These are phyloP conservation scores for Solanum neorickii DNA, from an alignment of 257 asterid species.

Conservation along the genomic window DNA sequence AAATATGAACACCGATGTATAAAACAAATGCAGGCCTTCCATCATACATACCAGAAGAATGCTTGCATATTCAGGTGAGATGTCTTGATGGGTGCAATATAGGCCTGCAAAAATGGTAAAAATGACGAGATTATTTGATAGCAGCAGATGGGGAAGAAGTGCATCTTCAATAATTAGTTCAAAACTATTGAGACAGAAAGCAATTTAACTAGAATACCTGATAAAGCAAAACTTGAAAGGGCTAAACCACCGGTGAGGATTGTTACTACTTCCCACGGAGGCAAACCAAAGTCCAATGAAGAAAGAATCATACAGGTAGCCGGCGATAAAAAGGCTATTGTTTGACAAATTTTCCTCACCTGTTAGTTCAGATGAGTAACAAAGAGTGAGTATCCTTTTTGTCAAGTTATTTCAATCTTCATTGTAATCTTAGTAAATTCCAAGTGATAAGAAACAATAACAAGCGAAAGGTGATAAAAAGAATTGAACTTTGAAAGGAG, in stretches of 20 bases:
- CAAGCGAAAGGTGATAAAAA: neutral
- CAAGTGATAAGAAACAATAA: neutral
- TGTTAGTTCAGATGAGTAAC: constrained; percentile 6
- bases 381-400: neutral
- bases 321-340: constrained; percentile 83
- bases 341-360: constrained; percentile 92
- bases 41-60: constrained; percentile 63
- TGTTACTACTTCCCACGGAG: constrained; percentile 72
- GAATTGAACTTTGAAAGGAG: neutral
- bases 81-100: constrained; percentile 97
- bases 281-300: constrained; percentile 73
- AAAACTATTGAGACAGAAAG: neutral
- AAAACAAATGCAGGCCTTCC: neutral
- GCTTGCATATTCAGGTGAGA: constrained; percentile 96
- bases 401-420: neutral
- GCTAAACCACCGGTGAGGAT: constrained; percentile 85
- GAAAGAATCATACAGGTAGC: constrained; percentile 93
- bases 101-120: constrained; percentile 39
- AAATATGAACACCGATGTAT: neutral
- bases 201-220: constrained; percentile 35
- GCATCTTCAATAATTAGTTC: neutral
- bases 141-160: neutral
- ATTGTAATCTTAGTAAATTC: neutral
- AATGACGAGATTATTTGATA: constrained; percentile 1
- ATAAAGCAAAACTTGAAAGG: constrained; percentile 81